Base-by-base conservation (phyloP, 2,329 filamentous ascomycete genomes). In the Arthrobotrys sinensis region DNA sequence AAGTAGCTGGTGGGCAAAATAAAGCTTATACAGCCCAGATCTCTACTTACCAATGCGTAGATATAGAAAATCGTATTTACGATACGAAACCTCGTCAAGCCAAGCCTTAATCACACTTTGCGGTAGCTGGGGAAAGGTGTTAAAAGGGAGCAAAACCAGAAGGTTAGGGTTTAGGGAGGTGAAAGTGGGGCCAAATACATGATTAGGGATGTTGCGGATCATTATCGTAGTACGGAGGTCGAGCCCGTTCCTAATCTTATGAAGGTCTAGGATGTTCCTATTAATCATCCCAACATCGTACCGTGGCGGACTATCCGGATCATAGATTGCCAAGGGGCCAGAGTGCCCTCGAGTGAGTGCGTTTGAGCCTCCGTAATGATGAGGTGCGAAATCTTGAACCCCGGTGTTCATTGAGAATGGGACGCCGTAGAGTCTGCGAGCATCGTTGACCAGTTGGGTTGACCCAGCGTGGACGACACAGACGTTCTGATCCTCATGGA, bases 41-140 rank as follows among this genome's bases (percentile, higher is more conserved):
- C n/a, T 90, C 0, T n/a, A 90, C 81, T 94, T 94, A 83, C 94
- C 92, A 81, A 98, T 97, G 36, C 95, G 91, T 64, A 98, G 86
- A 83, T 98, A 98, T 87, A 97, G 90, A 84, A 98, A 98, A 83
- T 98, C 94, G 83, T 96, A 98, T 79, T 91, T 91, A 38, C 93
- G 94, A 85, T 88, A 90, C 83, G 90, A 93, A 14, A 90, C 91
- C 80, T 91, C 87, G 82, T 97, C 92, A 11, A 78, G 32, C 75
- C 75, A 78, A 0, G 48, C 38, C 34, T 72, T 71, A n/a, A 78
- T 55, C 0, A 52, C 36, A 3, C 52, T 16, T 64, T 78, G 75
- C 84, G 86, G 96, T 96, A 14, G 97, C 50, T 69, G n/a, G 6
- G 45, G n/a, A 36, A 28, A 24, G 8, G 21, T 21, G 24, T 5